Evolutionary conservation across 192 early-diverging fungal genomes (phyloP), one percentile per base, ranked within the genome.

Genomic region (Podila minutissima): DNA sequence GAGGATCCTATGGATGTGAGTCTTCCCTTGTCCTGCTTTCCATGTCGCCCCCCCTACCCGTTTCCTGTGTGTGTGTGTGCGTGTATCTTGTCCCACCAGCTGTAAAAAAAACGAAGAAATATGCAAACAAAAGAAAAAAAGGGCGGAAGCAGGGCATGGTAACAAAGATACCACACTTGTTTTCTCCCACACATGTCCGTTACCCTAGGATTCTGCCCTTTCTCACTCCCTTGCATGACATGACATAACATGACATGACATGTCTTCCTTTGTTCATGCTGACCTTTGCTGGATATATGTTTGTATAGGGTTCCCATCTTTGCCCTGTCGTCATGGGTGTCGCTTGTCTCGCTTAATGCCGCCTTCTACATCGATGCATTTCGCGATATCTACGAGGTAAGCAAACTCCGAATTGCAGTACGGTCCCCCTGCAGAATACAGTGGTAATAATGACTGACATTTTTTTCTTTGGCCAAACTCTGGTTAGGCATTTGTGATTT

Each of bases 281-380:
- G 38, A 88, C 48, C 19, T 37, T 37, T 37, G 35, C 35, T 37
- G 35, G 1, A 37, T 37, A 37, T 37, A 37, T 37, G 35, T 10
- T 55, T 55, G n/a, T 57, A 58, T 74, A 92, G 91, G 91, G 95
- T 96, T 9, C 97, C 97, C 7, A 88, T 98, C 31, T 98, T 96
- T 71, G 95, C 93, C 29, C 75, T 97, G 24, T 93, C 95, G 8
- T 95, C 96, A 1, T 92, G 93, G 76, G 87, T 89, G 3, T 90
- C 90, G 12, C 83, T 98, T 53, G 85, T 91, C 5, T 96, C 95
- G n/a, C 76, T 89, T 22, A 78, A 86, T 46, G 84, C 88, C 6
- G 92, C 95, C 26, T 93, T 94, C 64, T 97, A 95, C 66, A 89
- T 97, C 6, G 97, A 98, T 65, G 92, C 95, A 3, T 84, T 98